Base-by-base conservation (phyloP, 495 filamentous ascomycete genomes). In the Neurospora sp. region DNA sequence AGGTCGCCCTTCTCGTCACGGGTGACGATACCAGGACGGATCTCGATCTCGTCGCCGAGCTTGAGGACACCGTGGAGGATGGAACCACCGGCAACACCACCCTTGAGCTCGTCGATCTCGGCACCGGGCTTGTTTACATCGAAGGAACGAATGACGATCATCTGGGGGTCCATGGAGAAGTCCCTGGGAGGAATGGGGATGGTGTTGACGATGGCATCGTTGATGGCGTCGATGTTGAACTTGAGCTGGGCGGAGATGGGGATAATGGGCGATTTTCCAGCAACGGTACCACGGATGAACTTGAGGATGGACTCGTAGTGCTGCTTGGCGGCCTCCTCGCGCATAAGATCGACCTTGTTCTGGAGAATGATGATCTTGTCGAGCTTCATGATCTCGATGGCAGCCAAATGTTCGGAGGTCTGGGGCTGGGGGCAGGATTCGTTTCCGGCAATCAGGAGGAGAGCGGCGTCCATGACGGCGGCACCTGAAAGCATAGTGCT, bases 101-200 rank as follows among this genome's bases (percentile, higher is more conserved):
- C 96, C 88, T 98, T 98, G 74, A 99, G 87, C 76, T 99, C 96
- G 40, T 98, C 96, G 73, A 99, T 98, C 84, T 97, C 96, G n/a
- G 96, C 94, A 88, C 96, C 96, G 44, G 96, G 96, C 88, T 99
- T 99, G 89, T 99, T 99, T 76, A 99, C 96, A 78, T 99, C 96
- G 81, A 99, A 99, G 5, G 94, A 98, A 75, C 96, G 92, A 80
- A 99, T 99, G 78, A 98, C 90, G 77, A 99, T 99, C 93, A 99
- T 97, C 83, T 97, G 94, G 38, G 96, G 96, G 53, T 92, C 91
- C 74, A 90, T 89, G 71, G 89, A 86, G 86, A 98, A 98, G 81
- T 98, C 93, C 82, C 96, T 88, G 39, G 90, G 78, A 3, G 96
- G 96, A 27, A 98, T 90, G 22, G 96, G 96, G 74, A 99, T 97